Percentiles rank a stretch among this genome's conserved stretches.
Conservation (phyloP, 2,329 filamentous ascomycete genomes). For the Penicillium sp. region DNA sequence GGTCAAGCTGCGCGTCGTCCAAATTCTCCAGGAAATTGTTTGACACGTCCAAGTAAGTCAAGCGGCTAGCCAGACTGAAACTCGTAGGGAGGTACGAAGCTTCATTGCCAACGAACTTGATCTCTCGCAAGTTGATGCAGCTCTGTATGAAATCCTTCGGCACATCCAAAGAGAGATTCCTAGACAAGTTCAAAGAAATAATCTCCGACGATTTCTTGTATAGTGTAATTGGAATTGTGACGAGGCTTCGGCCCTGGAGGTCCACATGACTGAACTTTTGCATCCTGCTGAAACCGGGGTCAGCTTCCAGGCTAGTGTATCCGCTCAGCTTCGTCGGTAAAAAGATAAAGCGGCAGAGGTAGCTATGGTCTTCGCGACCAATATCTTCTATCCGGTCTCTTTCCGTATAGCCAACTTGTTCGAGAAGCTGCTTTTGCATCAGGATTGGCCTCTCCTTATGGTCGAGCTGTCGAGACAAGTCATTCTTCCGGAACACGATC, state of each 20-base stretch:
- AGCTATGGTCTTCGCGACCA: slow-evolving; percentile 94
- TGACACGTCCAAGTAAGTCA: slow-evolving; percentile 90
- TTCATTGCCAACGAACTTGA: slow-evolving; percentile 95
- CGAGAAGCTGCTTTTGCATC: slow-evolving; percentile 85
- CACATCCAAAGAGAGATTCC: slow-evolving; percentile 87
- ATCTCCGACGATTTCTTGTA: slow-evolving; percentile 92
- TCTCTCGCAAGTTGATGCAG: slow-evolving; percentile 85
- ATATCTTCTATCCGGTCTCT: slow-evolving; percentile 88
- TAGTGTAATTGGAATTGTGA: slow-evolving; percentile 90
- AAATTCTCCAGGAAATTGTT: slow-evolving; percentile 90
- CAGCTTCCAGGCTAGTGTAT: slow-evolving; percentile 67
- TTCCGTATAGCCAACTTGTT: slow-evolving; percentile 87
- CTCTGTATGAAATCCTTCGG: slow-evolving; percentile 95
- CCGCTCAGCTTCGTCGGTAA: slow-evolving; percentile 84
- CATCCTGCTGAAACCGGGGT: slow-evolving; percentile 75
- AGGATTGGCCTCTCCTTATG: slow-evolving; percentile 77
- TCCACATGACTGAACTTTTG: slow-evolving; percentile 95
- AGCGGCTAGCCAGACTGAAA: slow-evolving; percentile 71
- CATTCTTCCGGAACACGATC: slow-evolving; percentile 91
- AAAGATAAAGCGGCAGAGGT: slow-evolving; percentile 94
- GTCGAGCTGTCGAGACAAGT: slow-evolving; percentile 77
- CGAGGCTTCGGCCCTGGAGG: slow-evolving; percentile 80
- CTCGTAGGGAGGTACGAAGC: slow-evolving; percentile 81
- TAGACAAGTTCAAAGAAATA: slow-evolving; percentile 88
- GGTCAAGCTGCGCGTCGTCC: slow-evolving; percentile 77